Conservation (phyloP, 139 green algal genomes). For the Nannochloris sp. region DNA sequence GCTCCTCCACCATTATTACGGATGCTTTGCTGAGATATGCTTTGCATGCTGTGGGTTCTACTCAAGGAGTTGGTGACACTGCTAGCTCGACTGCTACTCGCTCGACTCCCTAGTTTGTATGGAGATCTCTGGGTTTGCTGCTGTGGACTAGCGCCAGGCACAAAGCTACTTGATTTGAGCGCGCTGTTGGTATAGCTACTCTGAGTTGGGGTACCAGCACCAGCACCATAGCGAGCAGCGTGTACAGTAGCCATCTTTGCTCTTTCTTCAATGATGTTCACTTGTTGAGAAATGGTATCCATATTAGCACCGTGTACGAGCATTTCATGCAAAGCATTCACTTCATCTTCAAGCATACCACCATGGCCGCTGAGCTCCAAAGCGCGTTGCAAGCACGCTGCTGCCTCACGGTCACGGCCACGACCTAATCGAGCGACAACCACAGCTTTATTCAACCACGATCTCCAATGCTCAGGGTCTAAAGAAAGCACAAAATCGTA, state of each 20-base stretch:
- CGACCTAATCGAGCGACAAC: neutral
- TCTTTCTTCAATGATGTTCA: neutral
- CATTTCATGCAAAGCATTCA: neutral
- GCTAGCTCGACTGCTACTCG: too few species aligned
- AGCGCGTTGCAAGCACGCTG: neutral
- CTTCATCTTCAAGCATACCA: neutral
- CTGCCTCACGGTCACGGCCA: neutral
- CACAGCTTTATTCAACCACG: neutral
- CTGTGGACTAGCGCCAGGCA: too few species aligned
- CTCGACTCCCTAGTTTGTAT: too few species aligned
- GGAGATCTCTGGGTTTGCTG: too few species aligned
- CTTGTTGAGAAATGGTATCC: neutral
- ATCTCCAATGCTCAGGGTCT: neutral
- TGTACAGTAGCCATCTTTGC: neutral
- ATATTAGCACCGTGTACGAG: neutral
- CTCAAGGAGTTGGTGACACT: too few species aligned
- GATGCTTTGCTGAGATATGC: too few species aligned
- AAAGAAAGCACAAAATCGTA: neutral
- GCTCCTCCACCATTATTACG: too few species aligned
- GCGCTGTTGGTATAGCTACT: too few species aligned
- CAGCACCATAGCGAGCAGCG: neutral
- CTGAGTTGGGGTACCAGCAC: too few species aligned
- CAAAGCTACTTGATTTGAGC: too few species aligned
- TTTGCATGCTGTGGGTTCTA: too few species aligned
- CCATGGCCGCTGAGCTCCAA: neutral